phyloP scores from a whole-genome alignment of 2,329 filamentous ascomycete species.

The Calonectria pseudoturangicola region DNA sequence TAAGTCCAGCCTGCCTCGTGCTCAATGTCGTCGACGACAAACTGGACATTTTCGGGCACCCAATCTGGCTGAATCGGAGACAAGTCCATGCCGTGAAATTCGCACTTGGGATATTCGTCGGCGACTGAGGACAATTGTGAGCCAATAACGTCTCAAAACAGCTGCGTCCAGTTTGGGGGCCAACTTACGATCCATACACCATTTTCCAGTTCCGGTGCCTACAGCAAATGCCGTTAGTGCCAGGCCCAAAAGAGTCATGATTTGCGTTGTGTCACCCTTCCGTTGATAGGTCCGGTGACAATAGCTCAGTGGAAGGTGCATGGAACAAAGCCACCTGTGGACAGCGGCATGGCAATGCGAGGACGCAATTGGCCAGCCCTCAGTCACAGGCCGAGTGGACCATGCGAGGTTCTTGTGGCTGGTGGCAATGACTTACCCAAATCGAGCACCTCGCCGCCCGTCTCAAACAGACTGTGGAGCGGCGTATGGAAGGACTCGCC shows the following conservation, averaged over 20 bases:
- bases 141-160: neutral
- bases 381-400: slow-evolving; percentile 10
- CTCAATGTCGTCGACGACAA: slow-evolving; percentile 72
- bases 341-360: neutral
- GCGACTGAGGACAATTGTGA: slow-evolving; percentile 62
- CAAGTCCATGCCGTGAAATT: slow-evolving; percentile 69
- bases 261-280: neutral
- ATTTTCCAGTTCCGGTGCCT: slow-evolving; percentile 72
- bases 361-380: slow-evolving; percentile 18
- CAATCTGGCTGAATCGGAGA: slow-evolving; percentile 72
- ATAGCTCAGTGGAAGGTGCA: neutral
- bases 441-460: slow-evolving; percentile 67
- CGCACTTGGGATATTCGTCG: slow-evolving; percentile 66
- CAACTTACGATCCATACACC: slow-evolving; percentile 69
- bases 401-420: neutral
- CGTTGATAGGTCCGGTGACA: slow-evolving; percentile 4
- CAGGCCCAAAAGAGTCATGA: slow-evolving; percentile 3
- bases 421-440: slow-evolving; percentile 61
- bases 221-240: slow-evolving; percentile 28
- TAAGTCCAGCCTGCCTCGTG: slow-evolving; percentile 70
- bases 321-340: slow-evolving; percentile 11
- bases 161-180: neutral
- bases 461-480: slow-evolving; percentile 60
- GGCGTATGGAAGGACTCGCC: slow-evolving; percentile 67
- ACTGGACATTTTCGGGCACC: slow-evolving; percentile 71